phyloP scores from a whole-genome alignment of 257 asterid genomes.

The Vinca minor region DNA sequence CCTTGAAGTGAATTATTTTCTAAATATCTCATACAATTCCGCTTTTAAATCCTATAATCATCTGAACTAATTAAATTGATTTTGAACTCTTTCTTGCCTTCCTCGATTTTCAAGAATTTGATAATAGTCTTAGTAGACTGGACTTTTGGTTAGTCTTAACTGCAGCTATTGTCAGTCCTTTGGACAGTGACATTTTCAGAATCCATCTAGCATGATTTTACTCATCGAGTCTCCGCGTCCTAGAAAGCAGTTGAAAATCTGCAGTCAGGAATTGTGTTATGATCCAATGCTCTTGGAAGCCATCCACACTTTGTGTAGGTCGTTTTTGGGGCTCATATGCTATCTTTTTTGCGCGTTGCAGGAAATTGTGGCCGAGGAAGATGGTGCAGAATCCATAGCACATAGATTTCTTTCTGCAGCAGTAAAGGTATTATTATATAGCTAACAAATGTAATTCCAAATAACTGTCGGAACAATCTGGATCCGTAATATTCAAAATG shows the following conservation, averaged over 20 bases:
- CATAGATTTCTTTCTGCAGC: constrained; percentile 97
- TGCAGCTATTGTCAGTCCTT: background rate
- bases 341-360: constrained; percentile 25
- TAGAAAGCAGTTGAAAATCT: background rate
- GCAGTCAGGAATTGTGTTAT: background rate
- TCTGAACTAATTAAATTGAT: background rate
- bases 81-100: background rate
- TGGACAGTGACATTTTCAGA: too few relatives aligned
- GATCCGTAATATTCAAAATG: background rate
- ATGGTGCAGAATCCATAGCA: constrained; percentile 93
- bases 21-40: too few relatives aligned
- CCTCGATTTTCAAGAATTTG: background rate
- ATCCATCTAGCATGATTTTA: background rate
- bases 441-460: background rate
- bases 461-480: background rate
- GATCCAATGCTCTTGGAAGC: constrained; percentile 27
- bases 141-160: background rate
- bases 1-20: background rate
- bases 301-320: constrained; percentile 29
- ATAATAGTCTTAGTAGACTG: background rate
- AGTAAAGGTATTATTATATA: constrained; percentile 43
- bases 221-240: background rate
- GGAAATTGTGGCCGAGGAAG: constrained; percentile 91
- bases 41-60: too few relatives aligned
- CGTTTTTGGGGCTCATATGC: background rate